Conservation (phyloP, 2,329 filamentous ascomycete genomes). For the Scortechinia acanthostroma region DNA sequence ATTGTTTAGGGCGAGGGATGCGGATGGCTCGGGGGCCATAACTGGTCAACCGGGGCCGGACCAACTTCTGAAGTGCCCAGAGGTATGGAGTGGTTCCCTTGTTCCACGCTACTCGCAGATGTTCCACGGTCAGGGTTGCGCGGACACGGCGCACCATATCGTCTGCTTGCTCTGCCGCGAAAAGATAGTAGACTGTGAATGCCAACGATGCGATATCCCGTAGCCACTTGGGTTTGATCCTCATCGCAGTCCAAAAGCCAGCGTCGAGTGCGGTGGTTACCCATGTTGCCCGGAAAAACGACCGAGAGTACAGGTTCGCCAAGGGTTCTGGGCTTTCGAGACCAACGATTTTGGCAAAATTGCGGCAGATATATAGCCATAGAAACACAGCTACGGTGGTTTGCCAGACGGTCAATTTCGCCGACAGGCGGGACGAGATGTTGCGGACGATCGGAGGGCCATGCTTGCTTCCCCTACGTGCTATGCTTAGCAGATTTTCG, state of each 20-base stretch:
- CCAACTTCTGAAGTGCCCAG: constrained; percentile 59
- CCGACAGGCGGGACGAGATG: constrained; percentile 66
- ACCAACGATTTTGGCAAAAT: constrained; percentile 86
- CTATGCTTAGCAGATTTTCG: constrained; percentile 5
- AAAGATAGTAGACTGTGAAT: constrained; percentile 83
- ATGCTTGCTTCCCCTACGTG: constrained; percentile 70
- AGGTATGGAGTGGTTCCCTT: constrained; percentile 87
- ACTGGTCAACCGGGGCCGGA: constrained; percentile 72
- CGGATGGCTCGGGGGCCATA: constrained; percentile 77
- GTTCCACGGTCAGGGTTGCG: constrained; percentile 79
- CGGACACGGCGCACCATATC: constrained; percentile 92
- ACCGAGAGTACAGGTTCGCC: constrained; percentile 83
- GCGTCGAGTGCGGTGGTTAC: constrained; percentile 89
- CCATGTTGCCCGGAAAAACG: constrained; percentile 96
- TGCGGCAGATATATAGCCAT: constrained; percentile 78
- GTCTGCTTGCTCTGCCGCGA: constrained; percentile 88
- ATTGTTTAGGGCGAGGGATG: constrained; percentile 73
- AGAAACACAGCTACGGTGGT: constrained; percentile 79
- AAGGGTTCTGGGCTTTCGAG: constrained; percentile 89
- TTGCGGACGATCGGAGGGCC: constrained; percentile 72
- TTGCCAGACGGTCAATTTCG: constrained; percentile 79
- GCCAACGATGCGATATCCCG: constrained; percentile 75
- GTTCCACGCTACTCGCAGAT: constrained; percentile 89
- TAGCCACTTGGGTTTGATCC: constrained; percentile 70
- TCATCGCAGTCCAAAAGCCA: constrained; percentile 98